Conservation (phyloP, 2,329 filamentous ascomycete species). For the Phyllosticta paracitricarpa region DNA sequence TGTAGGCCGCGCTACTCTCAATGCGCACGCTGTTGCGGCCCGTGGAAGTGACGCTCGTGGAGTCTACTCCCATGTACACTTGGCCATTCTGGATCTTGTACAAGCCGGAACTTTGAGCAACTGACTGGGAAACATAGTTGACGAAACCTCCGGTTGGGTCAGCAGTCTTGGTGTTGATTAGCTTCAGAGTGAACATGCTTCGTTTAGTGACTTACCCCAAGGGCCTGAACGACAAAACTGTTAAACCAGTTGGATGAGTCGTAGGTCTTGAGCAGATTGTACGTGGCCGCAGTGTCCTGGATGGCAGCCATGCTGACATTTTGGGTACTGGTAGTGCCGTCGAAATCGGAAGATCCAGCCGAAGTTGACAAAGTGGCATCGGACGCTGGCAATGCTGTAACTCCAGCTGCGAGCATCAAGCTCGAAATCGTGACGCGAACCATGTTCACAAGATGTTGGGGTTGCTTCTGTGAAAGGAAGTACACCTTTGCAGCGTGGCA, state of each 20-base stretch:
- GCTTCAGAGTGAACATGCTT: background rate
- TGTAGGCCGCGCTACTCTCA: conserved; percentile 27
- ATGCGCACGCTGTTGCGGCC: conserved; percentile 28
- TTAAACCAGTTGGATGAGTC: conserved; percentile 28
- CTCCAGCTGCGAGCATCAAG: conserved; percentile 2
- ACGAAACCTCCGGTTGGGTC: conserved; percentile 31
- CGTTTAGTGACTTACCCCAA: conserved; percentile 14
- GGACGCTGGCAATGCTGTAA: background rate
- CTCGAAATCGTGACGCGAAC: background rate
- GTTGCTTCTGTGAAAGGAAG: background rate
- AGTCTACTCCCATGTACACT: conserved; percentile 31
- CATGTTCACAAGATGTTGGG: background rate
- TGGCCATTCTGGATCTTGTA: conserved; percentile 23
- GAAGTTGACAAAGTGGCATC: background rate
- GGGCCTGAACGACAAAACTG: conserved; percentile 25
- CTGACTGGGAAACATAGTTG: conserved; percentile 24
- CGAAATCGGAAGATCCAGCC: background rate
- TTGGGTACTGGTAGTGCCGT: background rate
- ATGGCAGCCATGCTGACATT: background rate
- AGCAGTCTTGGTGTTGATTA: conserved; percentile 16
- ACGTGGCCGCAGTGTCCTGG: conserved; percentile 14
- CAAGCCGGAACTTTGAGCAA: conserved; percentile 24
- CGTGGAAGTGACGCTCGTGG: conserved; percentile 18
- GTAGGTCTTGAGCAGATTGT: conserved; percentile 25
- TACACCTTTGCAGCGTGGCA: background rate